Conservation (phyloP, 1,284 basidiomycete genomes). For the Stygiomarasmius scandens region DNA sequence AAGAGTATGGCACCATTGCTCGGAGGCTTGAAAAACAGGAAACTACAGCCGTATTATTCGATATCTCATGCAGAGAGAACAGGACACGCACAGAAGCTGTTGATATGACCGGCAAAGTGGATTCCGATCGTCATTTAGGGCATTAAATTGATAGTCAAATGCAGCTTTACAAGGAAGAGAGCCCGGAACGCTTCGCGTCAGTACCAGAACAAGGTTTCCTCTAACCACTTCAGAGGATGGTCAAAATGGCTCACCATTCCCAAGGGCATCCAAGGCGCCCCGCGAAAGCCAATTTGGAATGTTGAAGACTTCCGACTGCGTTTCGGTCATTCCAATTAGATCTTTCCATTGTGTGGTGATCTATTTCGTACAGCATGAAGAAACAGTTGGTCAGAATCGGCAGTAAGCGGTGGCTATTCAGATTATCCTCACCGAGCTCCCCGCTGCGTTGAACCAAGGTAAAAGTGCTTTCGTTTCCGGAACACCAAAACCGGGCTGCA, state of each 20-base stretch:
- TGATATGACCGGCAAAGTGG: neutral
- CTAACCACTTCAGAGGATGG: too few relatives aligned
- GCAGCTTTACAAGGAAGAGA: neutral
- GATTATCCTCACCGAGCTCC: neutral
- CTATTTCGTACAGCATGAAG: too few relatives aligned
- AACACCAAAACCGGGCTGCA: constrained; percentile 21
- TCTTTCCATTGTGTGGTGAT: constrained; percentile 11
- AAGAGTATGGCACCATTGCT: too few relatives aligned
- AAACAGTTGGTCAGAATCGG: neutral
- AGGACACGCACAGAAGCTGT: neutral
- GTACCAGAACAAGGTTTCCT: too few relatives aligned
- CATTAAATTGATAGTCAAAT: constrained; percentile 6
- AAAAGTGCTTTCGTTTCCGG: constrained; percentile 18
- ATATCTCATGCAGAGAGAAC: too few relatives aligned
- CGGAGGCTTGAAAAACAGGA: too few relatives aligned
- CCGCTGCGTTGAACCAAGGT: constrained; percentile 11
- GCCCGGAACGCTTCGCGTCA: neutral
- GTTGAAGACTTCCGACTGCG: neutral
- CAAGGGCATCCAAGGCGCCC: constrained; percentile 10
- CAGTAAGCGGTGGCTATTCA: neutral
- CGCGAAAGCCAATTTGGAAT: constrained; percentile 3
- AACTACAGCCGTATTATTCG: too few relatives aligned
- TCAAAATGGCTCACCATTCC: constrained; percentile 8
- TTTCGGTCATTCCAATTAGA: neutral
- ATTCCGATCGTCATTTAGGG: neutral